Conservation (phyloP, 371 early-diverging fungal genomes). For the Syncephalis plumigaleata region DNA sequence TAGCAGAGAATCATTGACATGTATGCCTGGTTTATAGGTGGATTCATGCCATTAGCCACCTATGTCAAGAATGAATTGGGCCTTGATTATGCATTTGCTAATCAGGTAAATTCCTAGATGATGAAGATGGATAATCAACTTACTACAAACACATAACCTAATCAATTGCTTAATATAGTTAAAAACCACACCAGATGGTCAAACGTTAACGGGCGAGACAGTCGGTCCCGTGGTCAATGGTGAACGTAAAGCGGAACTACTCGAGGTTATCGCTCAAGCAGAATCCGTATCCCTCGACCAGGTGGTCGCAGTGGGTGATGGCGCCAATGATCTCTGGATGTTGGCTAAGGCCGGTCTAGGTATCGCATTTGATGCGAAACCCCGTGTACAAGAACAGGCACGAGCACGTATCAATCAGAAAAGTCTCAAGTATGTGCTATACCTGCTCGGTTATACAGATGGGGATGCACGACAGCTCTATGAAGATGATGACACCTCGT, state of each 20-base stretch:
- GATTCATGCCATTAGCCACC: conserved; percentile 82
- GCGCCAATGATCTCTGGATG: conserved; percentile 98
- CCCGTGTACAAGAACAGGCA: conserved; percentile 82
- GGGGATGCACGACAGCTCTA: conserved; percentile 16
- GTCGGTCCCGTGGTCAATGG: conserved; percentile 83
- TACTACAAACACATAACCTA: too few relatives aligned
- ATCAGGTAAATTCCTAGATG: conserved; percentile 33
- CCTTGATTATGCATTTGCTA: conserved; percentile 93
- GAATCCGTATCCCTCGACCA: conserved; percentile 70
- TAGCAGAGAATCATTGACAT: neutral
- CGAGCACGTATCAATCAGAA: conserved; percentile 83
- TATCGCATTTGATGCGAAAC: conserved; percentile 98
- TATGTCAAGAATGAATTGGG: conserved; percentile 79
- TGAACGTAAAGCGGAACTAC: conserved; percentile 77
- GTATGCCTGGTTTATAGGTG: too few relatives aligned
- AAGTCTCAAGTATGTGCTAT: conserved; percentile 62
- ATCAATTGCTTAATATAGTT: too few relatives aligned
- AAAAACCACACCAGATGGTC: conserved; percentile 64
- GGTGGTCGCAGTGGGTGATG: conserved; percentile 97
- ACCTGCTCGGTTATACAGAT: conserved; percentile 23
- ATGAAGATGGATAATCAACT: neutral
- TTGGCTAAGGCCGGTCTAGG: conserved; percentile 90
- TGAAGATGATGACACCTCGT: too few relatives aligned
- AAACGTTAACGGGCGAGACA: conserved; percentile 67
- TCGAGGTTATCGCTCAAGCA: conserved; percentile 87